Evolutionary conservation across 768 basidiomycete genomes (phyloP).

Genomic region (Hydnomerulius pinastri): DNA sequence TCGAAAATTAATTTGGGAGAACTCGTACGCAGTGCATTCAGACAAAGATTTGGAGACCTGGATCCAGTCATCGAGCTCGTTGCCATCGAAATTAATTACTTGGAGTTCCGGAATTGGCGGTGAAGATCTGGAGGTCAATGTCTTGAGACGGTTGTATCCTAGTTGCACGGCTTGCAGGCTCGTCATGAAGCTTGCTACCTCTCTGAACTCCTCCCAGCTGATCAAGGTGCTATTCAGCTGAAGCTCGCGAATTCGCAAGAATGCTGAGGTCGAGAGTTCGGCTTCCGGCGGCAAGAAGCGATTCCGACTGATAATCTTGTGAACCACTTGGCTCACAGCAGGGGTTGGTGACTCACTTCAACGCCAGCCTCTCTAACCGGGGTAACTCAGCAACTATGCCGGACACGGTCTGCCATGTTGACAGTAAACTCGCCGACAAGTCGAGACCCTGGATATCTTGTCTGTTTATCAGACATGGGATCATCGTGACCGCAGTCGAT

Average conservation of each 20-base stretch:
- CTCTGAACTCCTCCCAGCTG: conserved; percentile 67
- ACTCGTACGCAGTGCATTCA: conserved; percentile 46
- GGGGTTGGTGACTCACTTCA: conserved; percentile 69
- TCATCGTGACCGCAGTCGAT: conserved; percentile 7
- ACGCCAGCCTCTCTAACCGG: conserved; percentile 58
- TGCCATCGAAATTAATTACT: conserved; percentile 71
- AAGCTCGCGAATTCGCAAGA: conserved; percentile 58
- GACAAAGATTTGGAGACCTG: conserved; percentile 46
- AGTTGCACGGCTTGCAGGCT: conserved; percentile 59
- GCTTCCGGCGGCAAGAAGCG: conserved; percentile 52
- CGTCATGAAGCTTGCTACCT: conserved; percentile 54
- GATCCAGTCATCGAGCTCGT: conserved; percentile 59
- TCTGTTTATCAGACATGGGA: conserved; percentile 14
- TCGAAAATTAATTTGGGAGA: neutral
- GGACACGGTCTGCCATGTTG: conserved; percentile 70
- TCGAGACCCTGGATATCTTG: conserved; percentile 80
- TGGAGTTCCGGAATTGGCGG: conserved; percentile 36
- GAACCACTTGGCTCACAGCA: conserved; percentile 16
- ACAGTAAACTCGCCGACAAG: conserved; percentile 73
- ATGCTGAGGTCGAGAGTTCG: conserved; percentile 40
- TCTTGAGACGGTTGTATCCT: conserved; percentile 64
- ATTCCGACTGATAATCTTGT: conserved; percentile 55
- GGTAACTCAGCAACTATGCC: conserved; percentile 63
- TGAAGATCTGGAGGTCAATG: conserved; percentile 25
- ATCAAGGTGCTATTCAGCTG: conserved; percentile 75